Percentiles rank a stretch among this genome's conserved stretches.
Conservation (phyloP, 345 rosid genomes). For the Populus davidiana region DNA sequence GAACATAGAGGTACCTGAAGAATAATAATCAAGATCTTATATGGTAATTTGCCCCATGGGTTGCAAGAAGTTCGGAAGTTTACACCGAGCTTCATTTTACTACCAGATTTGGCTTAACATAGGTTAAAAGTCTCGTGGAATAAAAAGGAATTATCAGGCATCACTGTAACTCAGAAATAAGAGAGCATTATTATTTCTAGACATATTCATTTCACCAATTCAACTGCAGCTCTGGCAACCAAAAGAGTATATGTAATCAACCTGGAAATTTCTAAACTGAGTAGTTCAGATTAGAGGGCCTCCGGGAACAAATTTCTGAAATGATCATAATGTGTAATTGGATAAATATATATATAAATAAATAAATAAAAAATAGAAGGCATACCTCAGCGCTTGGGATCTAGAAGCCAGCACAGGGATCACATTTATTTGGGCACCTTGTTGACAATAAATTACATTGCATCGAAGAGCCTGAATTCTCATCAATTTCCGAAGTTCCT, state of each 20-base stretch:
- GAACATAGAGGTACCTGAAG: slow-evolving; percentile 18
- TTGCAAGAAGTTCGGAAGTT: not conserved
- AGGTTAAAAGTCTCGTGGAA: not conserved
- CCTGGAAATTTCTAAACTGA: no score
- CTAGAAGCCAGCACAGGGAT: slow-evolving; percentile 24
- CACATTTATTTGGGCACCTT: slow-evolving; percentile 20
- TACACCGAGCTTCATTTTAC: not conserved
- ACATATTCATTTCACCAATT: no score
- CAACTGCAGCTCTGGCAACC: no score
- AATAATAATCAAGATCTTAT: not conserved
- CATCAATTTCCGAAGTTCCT: slow-evolving; percentile 24
- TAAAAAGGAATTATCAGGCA: no score
- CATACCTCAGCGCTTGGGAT: slow-evolving; percentile 25
- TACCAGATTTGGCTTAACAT: not conserved
- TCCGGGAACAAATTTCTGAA: not conserved
- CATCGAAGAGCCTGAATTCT: slow-evolving; percentile 28
- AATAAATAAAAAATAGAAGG: not conserved
- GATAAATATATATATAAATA: not conserved
- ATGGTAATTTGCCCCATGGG: not conserved
- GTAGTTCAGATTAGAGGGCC: no score
- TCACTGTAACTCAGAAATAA: no score
- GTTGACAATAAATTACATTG: slow-evolving; percentile 17
- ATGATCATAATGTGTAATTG: not conserved
- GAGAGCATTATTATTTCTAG: no score
- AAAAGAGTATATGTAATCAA: no score